phyloP scores from a whole-genome alignment of 208 protist species.

The Acanthamoeba sp. region DNA sequence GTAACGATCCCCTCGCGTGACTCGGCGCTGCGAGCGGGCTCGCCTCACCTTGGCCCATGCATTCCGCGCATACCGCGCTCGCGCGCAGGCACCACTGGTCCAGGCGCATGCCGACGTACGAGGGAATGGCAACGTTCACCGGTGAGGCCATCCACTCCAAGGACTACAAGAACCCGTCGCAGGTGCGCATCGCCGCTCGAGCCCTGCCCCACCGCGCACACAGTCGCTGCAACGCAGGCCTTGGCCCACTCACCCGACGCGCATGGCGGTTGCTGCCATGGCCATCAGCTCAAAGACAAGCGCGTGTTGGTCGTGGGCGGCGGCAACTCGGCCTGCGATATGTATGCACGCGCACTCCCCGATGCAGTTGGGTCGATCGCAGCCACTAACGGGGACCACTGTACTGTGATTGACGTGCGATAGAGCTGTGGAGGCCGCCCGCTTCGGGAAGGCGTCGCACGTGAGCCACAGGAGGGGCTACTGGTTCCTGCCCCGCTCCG shows the following conservation, averaged over 20 bases:
- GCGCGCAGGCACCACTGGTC: slow-evolving; percentile 70
- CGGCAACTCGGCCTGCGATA: slow-evolving; percentile 69
- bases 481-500: slow-evolving; percentile 73
- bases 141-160: slow-evolving; percentile 74
- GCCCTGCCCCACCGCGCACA: no score
- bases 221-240: no score
- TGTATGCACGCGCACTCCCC: neutral
- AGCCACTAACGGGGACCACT: no score
- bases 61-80: neutral
- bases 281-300: slow-evolving; percentile 61
- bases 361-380: neutral
- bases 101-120: slow-evolving; percentile 63
- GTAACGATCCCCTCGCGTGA: neutral
- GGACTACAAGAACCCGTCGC: slow-evolving; percentile 72
- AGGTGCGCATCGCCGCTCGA: slow-evolving; percentile 1
- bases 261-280: no score
- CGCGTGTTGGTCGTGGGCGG: slow-evolving; percentile 58
- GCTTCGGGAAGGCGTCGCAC: slow-evolving; percentile 19
- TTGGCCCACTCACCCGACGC: neutral
- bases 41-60: neutral
- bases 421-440: slow-evolving; percentile 73
- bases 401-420: no score
- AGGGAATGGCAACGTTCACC: slow-evolving; percentile 60
- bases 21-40: neutral
- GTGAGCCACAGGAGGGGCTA: slow-evolving; percentile 73